Evolutionary conservation across 164 flowering plant genomes (phyloP).

Genomic region (Kingdonia uniflora): DNA sequence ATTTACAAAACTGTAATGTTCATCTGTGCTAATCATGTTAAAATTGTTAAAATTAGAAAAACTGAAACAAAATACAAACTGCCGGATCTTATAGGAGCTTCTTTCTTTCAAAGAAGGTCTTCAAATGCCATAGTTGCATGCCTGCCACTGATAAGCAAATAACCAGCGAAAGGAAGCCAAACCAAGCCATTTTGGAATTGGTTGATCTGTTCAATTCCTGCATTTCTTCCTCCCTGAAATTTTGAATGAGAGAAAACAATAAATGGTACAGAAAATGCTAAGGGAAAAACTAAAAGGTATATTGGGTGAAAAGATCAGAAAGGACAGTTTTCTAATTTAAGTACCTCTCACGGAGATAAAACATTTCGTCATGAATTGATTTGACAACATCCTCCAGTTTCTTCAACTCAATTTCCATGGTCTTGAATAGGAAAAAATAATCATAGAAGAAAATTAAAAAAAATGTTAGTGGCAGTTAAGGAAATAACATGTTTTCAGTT

Average conservation of each 20-base stretch:
- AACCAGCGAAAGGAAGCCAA: constrained; percentile 43
- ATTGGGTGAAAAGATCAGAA: neutral
- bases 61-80: constrained; percentile 1
- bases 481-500: too few species aligned
- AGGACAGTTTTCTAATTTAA: neutral
- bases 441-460: too few species aligned
- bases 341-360: constrained; percentile 72
- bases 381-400: constrained; percentile 42
- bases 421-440: constrained; percentile 27
- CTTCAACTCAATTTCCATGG: constrained; percentile 64
- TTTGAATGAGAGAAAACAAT: neutral
- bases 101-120: constrained; percentile 79
- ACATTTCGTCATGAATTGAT: constrained; percentile 78
- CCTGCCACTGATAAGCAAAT: constrained; percentile 71
- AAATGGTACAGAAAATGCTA: neutral
- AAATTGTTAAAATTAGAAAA: neutral
- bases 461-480: too few species aligned
- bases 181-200: constrained; percentile 49
- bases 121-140: constrained; percentile 78
- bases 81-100: constrained; percentile 44
- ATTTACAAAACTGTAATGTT: neutral
- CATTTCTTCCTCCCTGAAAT: constrained; percentile 78
- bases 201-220: constrained; percentile 57
- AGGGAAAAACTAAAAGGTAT: neutral
- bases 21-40: constrained; percentile 3